Base-by-base conservation (phyloP, 1,139 yeast species). In the Lodderomyces theae region DNA sequence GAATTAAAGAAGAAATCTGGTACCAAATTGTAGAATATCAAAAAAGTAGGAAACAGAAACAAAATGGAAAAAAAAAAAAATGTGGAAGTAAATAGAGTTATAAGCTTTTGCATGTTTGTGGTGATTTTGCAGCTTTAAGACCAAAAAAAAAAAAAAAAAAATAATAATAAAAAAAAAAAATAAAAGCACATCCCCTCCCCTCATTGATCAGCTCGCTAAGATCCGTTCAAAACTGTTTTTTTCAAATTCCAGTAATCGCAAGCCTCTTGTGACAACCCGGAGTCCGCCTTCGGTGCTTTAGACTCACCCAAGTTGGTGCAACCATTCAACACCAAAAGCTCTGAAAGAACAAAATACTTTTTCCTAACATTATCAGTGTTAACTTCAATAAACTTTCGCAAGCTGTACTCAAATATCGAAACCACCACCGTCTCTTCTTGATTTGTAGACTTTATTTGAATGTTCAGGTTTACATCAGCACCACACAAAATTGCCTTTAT, bases 291-390 rank as follows among this genome's bases (percentile, higher is more conserved):
- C 70, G 47, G 9, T 61, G 64, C 19, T 55, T 48, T 11, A 56
- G 48, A n/a, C 60, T 46, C 15, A 47, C 48, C 54, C 21, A 72
- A 74, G 17, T 68, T 57, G 39, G 51, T 64, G 50, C 69, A 72
- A 11, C 95, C 94, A 57, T 86, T 86, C 46, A 85, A 69, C 3
- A 83, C 52, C 11, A 90, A 64, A 29, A 87, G 66, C 54, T 89
- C 96, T 0, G 95, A 80, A 17, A 86, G 64, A n/a, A 84, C 82
- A 60, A 83, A 89, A 22, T 42, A 73, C 38, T 61, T 59, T 32
- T 46, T 44, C 2, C 49, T 30, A 9, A 40, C 48, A 2, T 29
- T 17, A 16, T 48, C 49, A 5, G 44, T 49, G 4, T 51, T 59
- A 41, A 61, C 56, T 49, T 49, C 75, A 50, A 56, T 58, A 39